Conservation (phyloP, 805 yeast species). For the Yarrowia keelungensis region DNA sequence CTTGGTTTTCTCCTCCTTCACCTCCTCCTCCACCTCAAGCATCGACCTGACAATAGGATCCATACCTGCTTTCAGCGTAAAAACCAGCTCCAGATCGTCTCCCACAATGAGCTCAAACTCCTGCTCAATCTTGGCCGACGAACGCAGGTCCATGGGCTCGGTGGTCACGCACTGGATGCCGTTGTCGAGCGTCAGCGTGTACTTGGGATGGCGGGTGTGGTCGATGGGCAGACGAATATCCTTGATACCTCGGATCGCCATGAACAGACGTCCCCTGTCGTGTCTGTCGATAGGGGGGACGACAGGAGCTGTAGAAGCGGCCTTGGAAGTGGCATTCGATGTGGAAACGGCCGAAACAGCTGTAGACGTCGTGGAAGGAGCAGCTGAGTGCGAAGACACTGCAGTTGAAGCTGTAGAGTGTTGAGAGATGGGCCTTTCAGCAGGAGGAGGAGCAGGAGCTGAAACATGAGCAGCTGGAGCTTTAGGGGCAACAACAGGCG, state of each 20-base stretch:
- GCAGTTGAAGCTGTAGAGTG: neutral
- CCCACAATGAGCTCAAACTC: constrained; percentile 81
- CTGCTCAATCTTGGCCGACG: constrained; percentile 58
- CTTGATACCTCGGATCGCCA: constrained; percentile 43
- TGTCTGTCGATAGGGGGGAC: constrained; percentile 12
- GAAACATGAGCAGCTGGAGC: neutral
- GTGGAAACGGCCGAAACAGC: too few species aligned
- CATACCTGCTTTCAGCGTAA: constrained; percentile 69
- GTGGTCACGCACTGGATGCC: constrained; percentile 81
- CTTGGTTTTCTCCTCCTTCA: too few species aligned
- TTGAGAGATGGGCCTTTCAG: neutral
- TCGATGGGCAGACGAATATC: constrained; percentile 56
- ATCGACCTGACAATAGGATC: constrained; percentile 34
- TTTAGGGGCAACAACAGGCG: neutral
- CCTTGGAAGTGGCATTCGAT: neutral
- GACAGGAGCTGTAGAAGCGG: neutral
- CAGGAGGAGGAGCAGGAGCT: neutral
- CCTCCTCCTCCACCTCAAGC: constrained; percentile 13
- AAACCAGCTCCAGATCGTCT: constrained; percentile 64
- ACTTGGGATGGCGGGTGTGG: constrained; percentile 55
- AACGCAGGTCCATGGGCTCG: constrained; percentile 52
- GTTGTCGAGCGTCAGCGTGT: constrained; percentile 66
- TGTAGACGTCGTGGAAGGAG: too few species aligned
- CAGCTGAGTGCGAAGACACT: neutral
- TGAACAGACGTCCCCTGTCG: constrained; percentile 45